Conservation (phyloP, 495 filamentous ascomycete species). For the Umbilicaria muhlenbergii region DNA sequence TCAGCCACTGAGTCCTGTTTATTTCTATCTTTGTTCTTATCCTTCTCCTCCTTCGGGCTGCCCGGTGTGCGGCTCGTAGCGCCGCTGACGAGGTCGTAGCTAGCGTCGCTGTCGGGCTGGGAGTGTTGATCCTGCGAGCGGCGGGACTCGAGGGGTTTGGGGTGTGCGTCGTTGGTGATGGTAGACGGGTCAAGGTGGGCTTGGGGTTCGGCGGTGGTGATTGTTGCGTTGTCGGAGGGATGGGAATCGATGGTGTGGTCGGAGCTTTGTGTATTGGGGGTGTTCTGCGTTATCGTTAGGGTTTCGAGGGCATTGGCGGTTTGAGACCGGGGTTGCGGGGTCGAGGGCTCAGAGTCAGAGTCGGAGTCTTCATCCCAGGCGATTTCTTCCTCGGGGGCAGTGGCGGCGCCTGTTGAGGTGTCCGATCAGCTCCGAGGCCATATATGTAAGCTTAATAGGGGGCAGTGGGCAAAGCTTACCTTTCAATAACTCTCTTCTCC, state of each 20-base stretch:
- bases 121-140: slow-evolving; percentile 78
- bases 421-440: slow-evolving; percentile 3
- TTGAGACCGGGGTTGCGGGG: slow-evolving; percentile 20
- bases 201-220: slow-evolving; percentile 10
- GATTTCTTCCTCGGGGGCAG: slow-evolving; percentile 57
- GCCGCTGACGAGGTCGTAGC: slow-evolving; percentile 86
- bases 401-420: slow-evolving; percentile 34
- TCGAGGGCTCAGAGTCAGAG: slow-evolving; percentile 31
- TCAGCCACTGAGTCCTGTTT: slow-evolving; percentile 38
- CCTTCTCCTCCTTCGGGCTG: slow-evolving; percentile 52
- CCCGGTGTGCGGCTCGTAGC: slow-evolving; percentile 61
- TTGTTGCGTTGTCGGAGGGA: slow-evolving; percentile 24
- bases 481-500: slow-evolving; percentile 79
- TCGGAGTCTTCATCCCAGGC: slow-evolving; percentile 74
- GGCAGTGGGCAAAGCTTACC: slow-evolving; percentile 38
- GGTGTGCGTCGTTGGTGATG: slow-evolving; percentile 11
- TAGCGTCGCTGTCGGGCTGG: slow-evolving; percentile 75
- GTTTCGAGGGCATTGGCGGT: slow-evolving; percentile 4
- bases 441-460: not conserved
- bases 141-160: slow-evolving; percentile 49
- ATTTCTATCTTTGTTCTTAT: slow-evolving; percentile 28
- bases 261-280: not conserved
- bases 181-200: slow-evolving; percentile 3
- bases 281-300: not conserved
- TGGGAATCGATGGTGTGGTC: slow-evolving; percentile 31